Base-by-base conservation (phyloP, 2,329 filamentous ascomycete genomes). In the Calonectria ilicicola region DNA sequence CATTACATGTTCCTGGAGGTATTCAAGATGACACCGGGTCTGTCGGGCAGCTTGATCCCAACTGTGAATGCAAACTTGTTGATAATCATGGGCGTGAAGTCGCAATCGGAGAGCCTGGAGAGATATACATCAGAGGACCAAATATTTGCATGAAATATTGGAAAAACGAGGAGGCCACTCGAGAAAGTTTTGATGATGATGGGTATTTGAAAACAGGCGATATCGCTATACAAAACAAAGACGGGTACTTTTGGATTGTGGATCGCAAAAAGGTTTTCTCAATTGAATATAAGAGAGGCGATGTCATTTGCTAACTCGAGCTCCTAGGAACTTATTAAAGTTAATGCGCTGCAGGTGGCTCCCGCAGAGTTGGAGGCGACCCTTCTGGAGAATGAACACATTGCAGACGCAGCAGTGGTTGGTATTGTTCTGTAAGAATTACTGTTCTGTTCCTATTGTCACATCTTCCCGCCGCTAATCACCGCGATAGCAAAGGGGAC, bases 141-240 rank as follows among this genome's bases (percentile, higher is more conserved):
- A 90, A 91, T 53, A 82, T 91, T 5, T 90, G 90, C 82, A 86
- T 90, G 74, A 87, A 89, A 4, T 92, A 92, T 78, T 91, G 89
- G 89, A 82, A 84, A 60, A 91, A 90, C 74, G 86, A 88, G 1
- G 84, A 86, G 21, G 89, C 89, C 2, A 92, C 90, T 0, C 81
- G 75, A 44, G 88, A 90, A 69, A 86, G 84, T 2, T 67, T 90
- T 19, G 87, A 86, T 4, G 56, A 76, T 0, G 88, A 90, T 56
- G 88, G 89, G 1, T 92, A 90, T 89, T 80, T 92, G 70, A 89
- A 86, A 80, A 92, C 91, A 1, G 91, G 91, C 0, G 91, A 92
- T 77, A 82, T 91, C 64, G 89, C 87, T 0, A 84, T 87, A 49
- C 82, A 85, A 62, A 85, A 91, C 70, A 74, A 86, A 64, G 78